phyloP scores from a whole-genome alignment of 1,139 yeast genomes.

The Kodamaea fungicola region DNA sequence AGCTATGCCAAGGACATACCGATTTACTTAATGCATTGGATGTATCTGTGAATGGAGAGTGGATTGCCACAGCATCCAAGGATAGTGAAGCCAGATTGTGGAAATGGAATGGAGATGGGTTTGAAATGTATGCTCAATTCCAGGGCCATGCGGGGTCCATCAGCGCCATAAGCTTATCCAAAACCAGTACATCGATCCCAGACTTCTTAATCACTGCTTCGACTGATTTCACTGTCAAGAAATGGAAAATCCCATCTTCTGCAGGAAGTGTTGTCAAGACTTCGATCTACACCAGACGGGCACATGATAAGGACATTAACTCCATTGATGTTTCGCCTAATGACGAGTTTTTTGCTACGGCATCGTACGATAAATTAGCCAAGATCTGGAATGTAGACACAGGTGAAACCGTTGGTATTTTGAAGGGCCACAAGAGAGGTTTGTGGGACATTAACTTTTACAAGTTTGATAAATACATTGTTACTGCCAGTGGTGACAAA shows the following conservation, averaged over 20 bases:
- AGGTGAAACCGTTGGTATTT: constrained; percentile 82
- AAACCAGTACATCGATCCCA: constrained; percentile 56
- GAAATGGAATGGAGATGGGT: constrained; percentile 52
- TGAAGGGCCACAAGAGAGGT: constrained; percentile 90
- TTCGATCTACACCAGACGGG: constrained; percentile 86
- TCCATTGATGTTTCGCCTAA: constrained; percentile 85
- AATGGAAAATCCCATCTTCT: constrained; percentile 70
- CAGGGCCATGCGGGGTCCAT: constrained; percentile 87
- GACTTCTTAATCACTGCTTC: constrained; percentile 80
- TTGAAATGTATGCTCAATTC: constrained; percentile 57
- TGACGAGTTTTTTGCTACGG: constrained; percentile 84
- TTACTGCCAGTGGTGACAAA: constrained; percentile 88
- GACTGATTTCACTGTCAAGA: constrained; percentile 83
- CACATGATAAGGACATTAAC: constrained; percentile 95
- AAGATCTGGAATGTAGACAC: constrained; percentile 81
- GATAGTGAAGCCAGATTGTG: constrained; percentile 84
- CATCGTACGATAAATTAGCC: constrained; percentile 91
- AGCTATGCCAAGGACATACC: constrained; percentile 72
- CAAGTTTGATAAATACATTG: constrained; percentile 67
- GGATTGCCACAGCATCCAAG: constrained; percentile 94
- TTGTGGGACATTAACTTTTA: constrained; percentile 89
- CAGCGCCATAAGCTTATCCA: constrained; percentile 76
- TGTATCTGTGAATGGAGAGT: constrained; percentile 70
- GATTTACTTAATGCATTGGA: constrained; percentile 84
- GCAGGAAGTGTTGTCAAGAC: constrained; percentile 32